phyloP scores from a whole-genome alignment of 345 rosid species.

The Euphorbia tirucalli region DNA sequence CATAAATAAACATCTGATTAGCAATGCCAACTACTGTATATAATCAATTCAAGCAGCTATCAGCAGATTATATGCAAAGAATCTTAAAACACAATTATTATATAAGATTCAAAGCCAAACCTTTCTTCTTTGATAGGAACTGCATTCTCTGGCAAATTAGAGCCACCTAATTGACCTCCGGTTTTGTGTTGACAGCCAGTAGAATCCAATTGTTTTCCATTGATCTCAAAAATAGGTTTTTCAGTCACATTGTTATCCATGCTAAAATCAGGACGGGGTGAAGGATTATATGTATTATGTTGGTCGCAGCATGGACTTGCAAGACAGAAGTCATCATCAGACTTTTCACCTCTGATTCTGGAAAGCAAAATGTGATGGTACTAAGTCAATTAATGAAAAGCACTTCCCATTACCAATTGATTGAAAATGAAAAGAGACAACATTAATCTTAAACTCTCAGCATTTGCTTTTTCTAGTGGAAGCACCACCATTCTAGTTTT shows the following conservation, averaged over 20 bases:
- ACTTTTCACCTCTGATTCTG: conserved; percentile 49
- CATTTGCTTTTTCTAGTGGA: conserved; percentile 14
- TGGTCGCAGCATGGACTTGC: conserved; percentile 51
- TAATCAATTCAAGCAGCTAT: not conserved
- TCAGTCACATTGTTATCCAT: conserved; percentile 37
- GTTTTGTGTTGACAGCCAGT: conserved; percentile 37
- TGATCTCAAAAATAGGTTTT: conserved; percentile 40
- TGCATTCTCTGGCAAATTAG: conserved; percentile 34
- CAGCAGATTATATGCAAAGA: not conserved
- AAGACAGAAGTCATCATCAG: conserved; percentile 67
- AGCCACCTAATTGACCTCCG: conserved; percentile 36
- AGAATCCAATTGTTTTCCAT: conserved; percentile 43
- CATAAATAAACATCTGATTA: not conserved
- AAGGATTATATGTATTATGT: conserved; percentile 28
- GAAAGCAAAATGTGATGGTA: conserved; percentile 17
- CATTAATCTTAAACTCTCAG: not conserved
- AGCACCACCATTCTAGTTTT: conserved; percentile 1
- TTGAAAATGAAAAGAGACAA: not conserved
- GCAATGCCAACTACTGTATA: not conserved
- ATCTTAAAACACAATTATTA: not conserved
- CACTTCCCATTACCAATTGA: conserved; percentile 10
- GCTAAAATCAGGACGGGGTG: conserved; percentile 39
- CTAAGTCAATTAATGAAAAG: conserved; percentile 20
- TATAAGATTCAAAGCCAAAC: conserved; percentile 36
- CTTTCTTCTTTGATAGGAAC: conserved; percentile 51